Evolutionary conservation across 1,284 basidiomycete species (phyloP).

Genomic region (Bjerkandera adusta): DNA sequence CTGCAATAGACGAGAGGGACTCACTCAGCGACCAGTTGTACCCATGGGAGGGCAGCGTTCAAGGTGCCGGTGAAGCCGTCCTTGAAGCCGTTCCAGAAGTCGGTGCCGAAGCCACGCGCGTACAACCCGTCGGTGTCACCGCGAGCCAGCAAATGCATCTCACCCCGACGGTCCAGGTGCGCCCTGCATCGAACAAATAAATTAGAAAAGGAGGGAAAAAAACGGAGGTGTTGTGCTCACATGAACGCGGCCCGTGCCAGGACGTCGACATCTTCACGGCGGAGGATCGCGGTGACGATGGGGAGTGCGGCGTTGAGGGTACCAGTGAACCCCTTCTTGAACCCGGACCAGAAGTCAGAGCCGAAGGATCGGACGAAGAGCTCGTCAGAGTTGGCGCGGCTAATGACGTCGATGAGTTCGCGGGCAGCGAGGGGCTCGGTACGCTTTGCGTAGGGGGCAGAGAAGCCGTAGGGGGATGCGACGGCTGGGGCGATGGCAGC

Average conservation of each 20-base stretch:
- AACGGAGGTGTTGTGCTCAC: no score
- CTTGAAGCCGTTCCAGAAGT: constrained; percentile 10
- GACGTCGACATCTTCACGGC: constrained; percentile 6
- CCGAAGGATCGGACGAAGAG: constrained; percentile 4
- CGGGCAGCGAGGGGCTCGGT: not conserved
- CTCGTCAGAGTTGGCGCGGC: constrained; percentile 1
- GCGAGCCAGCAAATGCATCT: not conserved
- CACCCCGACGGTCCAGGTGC: not conserved
- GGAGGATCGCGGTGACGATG: constrained; percentile 1
- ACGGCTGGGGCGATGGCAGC: constrained; percentile 3
- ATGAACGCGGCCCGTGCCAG: not conserved
- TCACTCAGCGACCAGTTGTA: not conserved
- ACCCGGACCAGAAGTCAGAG: constrained; percentile 8
- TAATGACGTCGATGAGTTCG: not conserved
- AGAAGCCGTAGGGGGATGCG: not conserved
- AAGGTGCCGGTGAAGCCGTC: constrained; percentile 10
- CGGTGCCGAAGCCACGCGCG: constrained; percentile 6
- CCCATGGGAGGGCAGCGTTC: constrained; percentile 2
- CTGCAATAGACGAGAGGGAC: constrained; percentile 2
- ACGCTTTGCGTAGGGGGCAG: not conserved
- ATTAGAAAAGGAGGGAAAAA: no score
- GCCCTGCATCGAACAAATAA: not conserved
- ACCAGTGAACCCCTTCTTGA: constrained; percentile 11
- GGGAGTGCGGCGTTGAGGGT: constrained; percentile 6
- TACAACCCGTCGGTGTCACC: constrained; percentile 2